Base-by-base conservation (phyloP, 2,329 filamentous ascomycete genomes). In the Trichoderma sp. region DNA sequence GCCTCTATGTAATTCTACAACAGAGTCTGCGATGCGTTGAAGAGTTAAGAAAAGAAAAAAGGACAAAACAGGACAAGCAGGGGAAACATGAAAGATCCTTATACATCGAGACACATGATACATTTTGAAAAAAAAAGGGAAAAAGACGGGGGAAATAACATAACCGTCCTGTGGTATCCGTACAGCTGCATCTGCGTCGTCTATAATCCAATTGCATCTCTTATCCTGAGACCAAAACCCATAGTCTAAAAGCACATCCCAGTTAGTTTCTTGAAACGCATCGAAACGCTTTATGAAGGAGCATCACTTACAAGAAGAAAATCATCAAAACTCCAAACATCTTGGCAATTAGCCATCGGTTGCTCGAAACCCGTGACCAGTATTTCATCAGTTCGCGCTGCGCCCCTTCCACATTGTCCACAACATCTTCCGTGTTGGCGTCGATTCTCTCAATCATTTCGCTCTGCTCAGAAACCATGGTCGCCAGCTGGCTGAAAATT, bases 371-470 rank as follows among this genome's bases (percentile, higher is more conserved):
- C 56, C 95, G 90, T 33, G 91, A 93, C 96, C 97, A 99, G 85
- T 98, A 99, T 84, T 98, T 98, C 86, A 99, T 91, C 81, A 99
- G 84, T 85, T 99, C 96, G 77, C 95, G 90, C 83, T 99, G 97
- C 6, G 97, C 97, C 21, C 97, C 97, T 81, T 98, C 91, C n/a
- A 99, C 96, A 80, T 99, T 99, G 81, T 98, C 96, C 73, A 99
- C 96, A 6, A 99, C 95, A 80, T 98, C 95, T 82, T 99, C 97
- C 1, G 96, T 98, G 84, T 98, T 98, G 78, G 96, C 96, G 81
- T 98, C 96, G 81, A 98, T 98, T 67, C 96, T 90, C 85, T 98
- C 95, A 78, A 99, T 97, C 93, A 98, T 97, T 85, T 98, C 97
- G 77, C 94, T 95, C 85, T 99, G 97, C 84, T 99, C 96, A 74